phyloP scores from a whole-genome alignment of 148 eudicot species.

The Talinum fruticosum region DNA sequence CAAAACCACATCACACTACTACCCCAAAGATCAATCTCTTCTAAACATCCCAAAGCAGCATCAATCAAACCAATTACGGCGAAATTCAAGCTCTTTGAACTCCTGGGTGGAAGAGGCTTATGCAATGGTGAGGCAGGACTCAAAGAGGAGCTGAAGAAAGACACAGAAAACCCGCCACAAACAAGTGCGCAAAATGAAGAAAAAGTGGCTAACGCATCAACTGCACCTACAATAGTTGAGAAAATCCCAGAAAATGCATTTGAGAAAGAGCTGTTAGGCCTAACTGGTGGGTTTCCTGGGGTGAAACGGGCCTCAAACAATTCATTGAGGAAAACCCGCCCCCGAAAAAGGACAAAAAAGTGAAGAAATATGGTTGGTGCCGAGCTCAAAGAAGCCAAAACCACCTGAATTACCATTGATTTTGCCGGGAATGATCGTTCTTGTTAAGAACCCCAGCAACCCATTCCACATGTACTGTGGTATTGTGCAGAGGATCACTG shows the following conservation, averaged over 20 bases:
- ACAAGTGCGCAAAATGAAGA: conserved; percentile 8
- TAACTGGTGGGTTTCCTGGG: conserved; percentile 98
- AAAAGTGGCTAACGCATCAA: neutral
- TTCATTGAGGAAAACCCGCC: conserved; percentile 89
- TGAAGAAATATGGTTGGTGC: conserved; percentile 29
- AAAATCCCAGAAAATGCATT: conserved; percentile 51
- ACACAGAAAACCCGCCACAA: conserved; percentile 26
- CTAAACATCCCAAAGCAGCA: conserved; percentile 21
- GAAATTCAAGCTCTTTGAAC: conserved; percentile 61
- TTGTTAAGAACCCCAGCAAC: conserved; percentile 69
- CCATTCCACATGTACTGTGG: conserved; percentile 92
- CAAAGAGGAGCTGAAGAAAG: conserved; percentile 54
- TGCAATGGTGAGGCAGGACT: conserved; percentile 84
- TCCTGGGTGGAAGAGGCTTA: conserved; percentile 87
- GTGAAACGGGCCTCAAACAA: conserved; percentile 68
- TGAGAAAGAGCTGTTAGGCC: conserved; percentile 74
- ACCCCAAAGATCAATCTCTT: conserved; percentile 28
- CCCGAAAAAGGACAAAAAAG: conserved; percentile 11
- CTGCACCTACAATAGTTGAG: conserved; percentile 18
- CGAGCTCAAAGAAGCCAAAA: conserved; percentile 48
- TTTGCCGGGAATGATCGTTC: conserved; percentile 86
- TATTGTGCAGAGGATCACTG: conserved; percentile 89
- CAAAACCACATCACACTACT: conserved; percentile 33
- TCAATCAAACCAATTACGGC: conserved; percentile 31
- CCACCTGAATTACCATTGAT: conserved; percentile 70